Evolutionary conservation across 352 stramenopile genomes (phyloP), one percentile per base, ranked within the genome.

Genomic region (Halophytophthora polymorphica): DNA sequence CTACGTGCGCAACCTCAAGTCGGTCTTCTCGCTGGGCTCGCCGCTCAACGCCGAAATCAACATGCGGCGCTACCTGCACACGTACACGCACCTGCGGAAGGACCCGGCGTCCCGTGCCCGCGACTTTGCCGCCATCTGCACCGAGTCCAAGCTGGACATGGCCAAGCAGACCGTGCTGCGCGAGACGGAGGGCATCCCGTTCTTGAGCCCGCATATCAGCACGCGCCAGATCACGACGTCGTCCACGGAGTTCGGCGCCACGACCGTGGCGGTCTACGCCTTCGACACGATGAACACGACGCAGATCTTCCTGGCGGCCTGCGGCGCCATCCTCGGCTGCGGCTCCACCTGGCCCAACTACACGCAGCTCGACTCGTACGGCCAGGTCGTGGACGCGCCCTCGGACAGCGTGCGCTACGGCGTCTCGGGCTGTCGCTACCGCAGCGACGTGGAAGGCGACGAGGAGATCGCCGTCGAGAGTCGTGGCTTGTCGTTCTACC

Each of bases 241-340:
- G 14, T 58, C 64, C 8, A 68, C 49, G 12, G 53, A 73, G 45
- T 70, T 70, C 48, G 64, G 64, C 11, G 49, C 58, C 13, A 68
- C 59, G 0, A 68, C 63, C 28, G 42, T 65, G 14, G 49, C 58
- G 2, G 63, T 71, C 35, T 70, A 70, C 46, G 60, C 64, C 14
- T 68, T 73, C 42, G 60, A 73, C 38, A 70, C 64, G 25, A 56
- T 61, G 52, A 68, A 73, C 56, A 66, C 60, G n/a, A 61, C 58
- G 19, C 51, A 66, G 61, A 64, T 73, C 37, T 73, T 73, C 61
- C 42, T 64, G 40, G 49, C 53, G 25, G 61, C 64, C 13, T 68
- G 56, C 18, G 50, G 42, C 0, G 64, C 56, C 42, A 70, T 73
- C 37, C 36, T 67, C 17, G 50, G 59, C 21, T 63, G 56, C 35